Evolutionary conservation across 371 early-diverging fungal genomes (phyloP).

Genomic region (Mortierella polycephala): DNA sequence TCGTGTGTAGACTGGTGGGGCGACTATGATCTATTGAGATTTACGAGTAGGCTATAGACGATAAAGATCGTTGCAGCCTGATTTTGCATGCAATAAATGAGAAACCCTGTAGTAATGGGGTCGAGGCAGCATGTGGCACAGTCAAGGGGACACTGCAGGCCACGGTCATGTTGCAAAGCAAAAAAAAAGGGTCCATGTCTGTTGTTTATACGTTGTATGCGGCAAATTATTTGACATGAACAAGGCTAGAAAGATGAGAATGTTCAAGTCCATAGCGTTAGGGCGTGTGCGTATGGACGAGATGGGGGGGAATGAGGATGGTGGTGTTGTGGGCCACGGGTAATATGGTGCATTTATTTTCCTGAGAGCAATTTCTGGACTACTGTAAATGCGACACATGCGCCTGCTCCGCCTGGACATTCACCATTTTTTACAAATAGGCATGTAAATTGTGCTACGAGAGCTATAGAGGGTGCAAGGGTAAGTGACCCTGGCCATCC

Average conservation of each 20-base stretch:
- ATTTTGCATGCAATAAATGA: neutral
- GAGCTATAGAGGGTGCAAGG: too few relatives aligned
- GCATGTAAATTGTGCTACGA: too few relatives aligned
- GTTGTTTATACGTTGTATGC: neutral
- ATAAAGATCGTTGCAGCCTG: too few relatives aligned
- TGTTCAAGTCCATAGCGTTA: neutral
- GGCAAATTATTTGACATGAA: too few relatives aligned
- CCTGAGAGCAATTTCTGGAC: too few relatives aligned
- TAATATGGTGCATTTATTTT: neutral
- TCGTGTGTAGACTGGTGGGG: constrained; percentile 13
- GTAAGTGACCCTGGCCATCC: too few relatives aligned
- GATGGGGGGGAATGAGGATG: neutral
- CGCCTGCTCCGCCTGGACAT: too few relatives aligned
- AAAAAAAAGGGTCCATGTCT: neutral
- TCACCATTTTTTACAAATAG: too few relatives aligned
- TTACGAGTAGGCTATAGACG: neutral
- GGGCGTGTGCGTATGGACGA: neutral
- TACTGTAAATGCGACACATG: too few relatives aligned
- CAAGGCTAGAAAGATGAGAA: neutral
- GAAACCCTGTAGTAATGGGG: neutral
- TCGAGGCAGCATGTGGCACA: too few relatives aligned
- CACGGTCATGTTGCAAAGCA: neutral
- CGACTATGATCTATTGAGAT: constrained; percentile 15
- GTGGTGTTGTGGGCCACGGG: neutral
- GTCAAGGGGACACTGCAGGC: neutral